Conservation (phyloP, 306 rosid genomes). For the Lupinus albus region DNA sequence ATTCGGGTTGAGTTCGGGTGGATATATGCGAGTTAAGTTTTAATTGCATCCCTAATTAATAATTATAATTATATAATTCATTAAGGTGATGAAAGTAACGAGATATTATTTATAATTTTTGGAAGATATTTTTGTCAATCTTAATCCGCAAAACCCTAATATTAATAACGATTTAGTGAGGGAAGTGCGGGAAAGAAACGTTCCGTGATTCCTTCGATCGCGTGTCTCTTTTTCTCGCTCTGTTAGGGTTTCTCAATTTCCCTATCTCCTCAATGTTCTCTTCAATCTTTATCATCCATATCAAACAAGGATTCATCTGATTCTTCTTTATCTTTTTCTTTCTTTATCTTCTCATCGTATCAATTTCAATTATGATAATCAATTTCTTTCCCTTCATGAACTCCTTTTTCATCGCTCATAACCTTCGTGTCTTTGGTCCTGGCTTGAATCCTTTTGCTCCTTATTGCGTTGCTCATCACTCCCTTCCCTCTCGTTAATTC, state of each 20-base stretch:
- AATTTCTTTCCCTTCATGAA: constrained; percentile 39
- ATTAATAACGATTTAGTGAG: no score
- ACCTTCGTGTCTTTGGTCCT: constrained; percentile 91
- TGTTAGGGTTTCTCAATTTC: constrained; percentile 46
- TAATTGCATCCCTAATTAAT: no score
- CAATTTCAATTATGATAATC: constrained; percentile 48
- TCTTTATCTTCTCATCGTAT: neutral
- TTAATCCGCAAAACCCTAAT: no score
- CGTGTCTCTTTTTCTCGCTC: neutral
- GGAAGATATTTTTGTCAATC: no score
- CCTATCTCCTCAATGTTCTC: constrained; percentile 34
- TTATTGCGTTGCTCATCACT: constrained; percentile 75
- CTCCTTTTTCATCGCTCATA: constrained; percentile 50
- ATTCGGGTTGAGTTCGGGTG: no score
- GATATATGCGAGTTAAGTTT: no score
- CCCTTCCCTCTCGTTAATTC: constrained; percentile 62
- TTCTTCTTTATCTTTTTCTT: neutral
- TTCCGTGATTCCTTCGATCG: no score
- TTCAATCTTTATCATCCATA: neutral
- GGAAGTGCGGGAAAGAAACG: no score
- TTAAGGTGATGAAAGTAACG: no score
- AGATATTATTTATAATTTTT: no score
- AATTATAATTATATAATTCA: no score
- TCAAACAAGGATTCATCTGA: constrained; percentile 49
- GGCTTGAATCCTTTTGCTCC: constrained; percentile 97